Conservation (phyloP, 805 yeast species). For the Nakazawaea sp. region DNA sequence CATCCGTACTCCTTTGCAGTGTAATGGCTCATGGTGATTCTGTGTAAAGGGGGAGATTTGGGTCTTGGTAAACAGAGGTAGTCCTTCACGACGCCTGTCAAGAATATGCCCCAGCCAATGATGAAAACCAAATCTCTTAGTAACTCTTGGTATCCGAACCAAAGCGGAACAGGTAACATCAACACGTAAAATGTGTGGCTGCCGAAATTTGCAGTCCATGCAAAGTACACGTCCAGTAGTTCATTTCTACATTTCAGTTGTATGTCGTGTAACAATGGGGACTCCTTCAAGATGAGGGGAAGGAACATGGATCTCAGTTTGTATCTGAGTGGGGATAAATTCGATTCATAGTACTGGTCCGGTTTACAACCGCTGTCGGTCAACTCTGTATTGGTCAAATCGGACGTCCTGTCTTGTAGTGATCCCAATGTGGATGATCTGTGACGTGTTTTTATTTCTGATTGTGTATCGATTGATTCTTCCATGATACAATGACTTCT, state of each 20-base stretch:
- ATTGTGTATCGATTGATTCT: neutral
- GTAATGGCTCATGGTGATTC: conserved; percentile 86
- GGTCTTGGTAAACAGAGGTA: conserved; percentile 90
- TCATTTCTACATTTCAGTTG: conserved; percentile 48
- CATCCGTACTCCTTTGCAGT: conserved; percentile 93
- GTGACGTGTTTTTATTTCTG: neutral
- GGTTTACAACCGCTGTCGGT: conserved; percentile 62
- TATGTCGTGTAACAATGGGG: conserved; percentile 45
- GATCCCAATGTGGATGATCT: conserved; percentile 5
- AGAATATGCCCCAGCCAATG: conserved; percentile 62
- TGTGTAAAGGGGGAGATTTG: conserved; percentile 79
- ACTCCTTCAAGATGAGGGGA: conserved; percentile 58
- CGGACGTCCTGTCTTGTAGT: conserved; percentile 4
- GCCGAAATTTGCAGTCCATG: conserved; percentile 84
- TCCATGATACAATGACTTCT: neutral
- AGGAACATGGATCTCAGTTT: conserved; percentile 44
- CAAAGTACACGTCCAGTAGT: conserved; percentile 65
- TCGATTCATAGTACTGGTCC: conserved; percentile 53
- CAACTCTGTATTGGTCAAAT: conserved; percentile 5
- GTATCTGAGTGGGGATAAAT: conserved; percentile 51
- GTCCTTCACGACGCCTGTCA: conserved; percentile 76
- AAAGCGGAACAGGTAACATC: conserved; percentile 76
- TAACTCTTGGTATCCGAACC: conserved; percentile 61
- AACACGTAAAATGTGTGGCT: conserved; percentile 91
- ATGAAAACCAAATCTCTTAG: conserved; percentile 57